These are phyloP conservation scores for Trichoderma atrobrunneum DNA, from an alignment of 2,329 filamentous ascomycete species.

Conservation along the genomic window DNA sequence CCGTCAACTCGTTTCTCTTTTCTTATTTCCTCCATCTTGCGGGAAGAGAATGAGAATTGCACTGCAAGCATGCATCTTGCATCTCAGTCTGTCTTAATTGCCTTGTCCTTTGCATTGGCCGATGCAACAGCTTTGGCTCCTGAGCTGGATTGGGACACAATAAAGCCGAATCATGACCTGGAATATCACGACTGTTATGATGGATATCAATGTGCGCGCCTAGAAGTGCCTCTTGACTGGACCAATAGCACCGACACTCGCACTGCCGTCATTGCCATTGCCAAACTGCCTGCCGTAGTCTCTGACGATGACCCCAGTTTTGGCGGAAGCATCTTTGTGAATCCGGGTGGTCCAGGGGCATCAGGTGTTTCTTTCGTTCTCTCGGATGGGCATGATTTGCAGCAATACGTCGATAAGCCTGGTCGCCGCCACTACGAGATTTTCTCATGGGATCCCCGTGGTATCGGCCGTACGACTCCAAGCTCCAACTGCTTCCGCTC, in stretches of 20 bases:
- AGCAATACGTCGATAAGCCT: constrained; percentile 25
- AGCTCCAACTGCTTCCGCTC: constrained; percentile 36
- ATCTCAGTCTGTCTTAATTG: neutral
- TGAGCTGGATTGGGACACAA: neutral
- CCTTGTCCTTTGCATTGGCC: neutral
- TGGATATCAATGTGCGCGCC: constrained; percentile 38
- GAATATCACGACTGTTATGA: constrained; percentile 37
- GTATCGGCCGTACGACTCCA: constrained; percentile 37
- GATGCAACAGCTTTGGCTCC: neutral
- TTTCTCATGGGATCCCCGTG: constrained; percentile 43
- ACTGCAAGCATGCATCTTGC: neutral
- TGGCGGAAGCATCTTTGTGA: constrained; percentile 42
- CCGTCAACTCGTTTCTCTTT: neutral
- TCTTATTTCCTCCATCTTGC: neutral
- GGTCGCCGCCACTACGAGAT: constrained; percentile 38
- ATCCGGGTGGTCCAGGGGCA: constrained; percentile 44
- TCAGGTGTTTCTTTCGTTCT: constrained; percentile 35
- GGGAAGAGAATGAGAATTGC: neutral
- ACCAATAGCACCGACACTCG: constrained; percentile 26
- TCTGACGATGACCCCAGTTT: constrained; percentile 34
- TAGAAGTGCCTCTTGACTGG: constrained; percentile 43
- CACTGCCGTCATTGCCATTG: constrained; percentile 38
- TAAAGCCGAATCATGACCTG: neutral
- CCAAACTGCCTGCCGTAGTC: constrained; percentile 39
- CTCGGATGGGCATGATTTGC: constrained; percentile 27